Base-by-base conservation (phyloP, 2,329 filamentous ascomycete genomes). In the Cladophialophora immunda region DNA sequence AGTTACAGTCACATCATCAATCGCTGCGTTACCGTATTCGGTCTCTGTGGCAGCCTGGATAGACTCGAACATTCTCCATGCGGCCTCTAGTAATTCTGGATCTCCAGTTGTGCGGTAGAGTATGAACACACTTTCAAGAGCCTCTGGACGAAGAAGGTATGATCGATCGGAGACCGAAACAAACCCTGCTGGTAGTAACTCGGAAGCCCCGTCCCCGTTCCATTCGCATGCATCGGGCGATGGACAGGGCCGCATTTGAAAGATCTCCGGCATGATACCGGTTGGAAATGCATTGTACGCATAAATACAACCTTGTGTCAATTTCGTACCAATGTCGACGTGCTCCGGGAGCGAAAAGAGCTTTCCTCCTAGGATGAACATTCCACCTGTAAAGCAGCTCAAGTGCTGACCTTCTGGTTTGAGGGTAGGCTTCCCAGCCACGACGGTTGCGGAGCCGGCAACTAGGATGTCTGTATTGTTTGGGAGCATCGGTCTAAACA, bases 21-120 rank as follows among this genome's bases (percentile, higher is more conserved):
- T 87, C 41, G 91, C 92, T 11, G 87, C 89, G 79, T 93, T 88
- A 8, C 89, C 92, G 57, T 85, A 84, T 13, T 87, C 80, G 0
- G 91, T 90, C 41, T 83, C 81, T 1, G 92, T 93, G 34, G 87
- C 84, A 36, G 84, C 84, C 64, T 90, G 83, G 58, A 95, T 88
- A 22, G 90, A 84, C 69, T 88, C 81, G 76, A 93, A 97, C 92
- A 97, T 96, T 58, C 83, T 82, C 93, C 93, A 97, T 17, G 92
- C 94, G 71, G 90, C 90, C 30, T 96, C 92, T 76, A 90, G 90
- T 85, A 92, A 93, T 4, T 79, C 78, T 1, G 84, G 79, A 70
- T 95, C 90, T 56, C 92, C 93, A 0, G 92, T 96, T 78, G 96
- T 92, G 75, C 93, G 91, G 81, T 96, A 95, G 83, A 96, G 90